Conservation (phyloP, 75 land plant species). For the Ceratopteris richardii region DNA sequence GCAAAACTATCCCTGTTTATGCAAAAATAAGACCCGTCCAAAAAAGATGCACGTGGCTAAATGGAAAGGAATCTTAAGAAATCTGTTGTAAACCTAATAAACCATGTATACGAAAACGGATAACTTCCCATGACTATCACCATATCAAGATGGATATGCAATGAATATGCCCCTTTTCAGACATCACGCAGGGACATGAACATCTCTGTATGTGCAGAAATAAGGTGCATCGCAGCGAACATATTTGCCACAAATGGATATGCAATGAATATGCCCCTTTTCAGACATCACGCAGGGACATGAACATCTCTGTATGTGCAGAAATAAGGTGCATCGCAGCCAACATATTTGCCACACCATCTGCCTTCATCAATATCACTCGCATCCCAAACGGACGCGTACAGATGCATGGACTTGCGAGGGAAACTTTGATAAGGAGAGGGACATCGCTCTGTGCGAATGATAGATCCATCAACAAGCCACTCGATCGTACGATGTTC, state of each 20-base stretch:
- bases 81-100: too few relatives aligned
- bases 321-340: slow-evolving; percentile 50
- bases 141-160: too few relatives aligned
- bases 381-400: slow-evolving; percentile 75
- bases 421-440: slow-evolving; percentile 35
- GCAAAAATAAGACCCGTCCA: too few relatives aligned
- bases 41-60: too few relatives aligned
- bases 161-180: too few relatives aligned
- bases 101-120: too few relatives aligned
- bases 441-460: slow-evolving; percentile 25
- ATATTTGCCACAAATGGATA: slow-evolving; percentile 43
- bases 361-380: slow-evolving; percentile 51
- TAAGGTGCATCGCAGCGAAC: slow-evolving; percentile 51
- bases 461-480: slow-evolving; percentile 41
- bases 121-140: too few relatives aligned
- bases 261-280: too few relatives aligned
- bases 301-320: slow-evolving; percentile 51
- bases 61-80: too few relatives aligned
- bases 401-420: slow-evolving; percentile 47
- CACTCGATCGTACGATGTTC: slow-evolving; percentile 26
- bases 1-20: too few relatives aligned
- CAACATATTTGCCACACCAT: slow-evolving; percentile 48
- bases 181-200: slow-evolving; percentile 21
- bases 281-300: slow-evolving; percentile 18
- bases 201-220: slow-evolving; percentile 48